These are phyloP conservation scores for Rhinocladiella similis DNA, from an alignment of 2,329 filamentous ascomycete genomes.

Conservation along the genomic window DNA sequence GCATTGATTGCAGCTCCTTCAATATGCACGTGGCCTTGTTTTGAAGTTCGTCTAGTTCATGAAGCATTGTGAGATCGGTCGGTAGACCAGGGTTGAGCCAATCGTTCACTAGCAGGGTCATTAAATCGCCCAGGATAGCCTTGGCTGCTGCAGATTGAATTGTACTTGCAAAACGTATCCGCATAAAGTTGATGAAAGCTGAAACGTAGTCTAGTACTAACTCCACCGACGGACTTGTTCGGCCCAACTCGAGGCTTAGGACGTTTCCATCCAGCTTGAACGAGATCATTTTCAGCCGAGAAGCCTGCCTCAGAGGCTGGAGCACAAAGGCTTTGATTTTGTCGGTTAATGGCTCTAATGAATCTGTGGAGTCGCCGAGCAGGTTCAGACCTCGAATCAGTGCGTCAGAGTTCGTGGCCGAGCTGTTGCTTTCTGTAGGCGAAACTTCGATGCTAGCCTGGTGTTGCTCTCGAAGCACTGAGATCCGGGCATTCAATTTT, in stretches of 20 bases:
- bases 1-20: constrained; percentile 58
- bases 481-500: constrained; percentile 17
- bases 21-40: constrained; percentile 66
- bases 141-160: constrained; percentile 60
- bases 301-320: constrained; percentile 18
- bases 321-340: constrained; percentile 22
- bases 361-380: constrained; percentile 18
- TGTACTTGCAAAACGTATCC: constrained; percentile 49
- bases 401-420: constrained; percentile 7
- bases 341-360: constrained; percentile 18
- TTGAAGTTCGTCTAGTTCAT: constrained; percentile 70
- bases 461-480: constrained; percentile 11
- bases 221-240: constrained; percentile 32
- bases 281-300: constrained; percentile 13
- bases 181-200: constrained; percentile 52
- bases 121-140: constrained; percentile 69
- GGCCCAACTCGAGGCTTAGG: constrained; percentile 32
- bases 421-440: constrained; percentile 5
- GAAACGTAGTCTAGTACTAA: constrained; percentile 46
- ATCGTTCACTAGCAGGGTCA: constrained; percentile 65
- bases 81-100: constrained; percentile 81
- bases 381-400: constrained; percentile 18
- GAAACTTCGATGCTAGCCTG: constrained; percentile 11
- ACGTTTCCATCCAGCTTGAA: constrained; percentile 31
- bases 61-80: constrained; percentile 68